A percentile compares a stretch with the other conserved stretches of the same genome.
These are phyloP conservation scores for Hypoxylon sp. DNA, from an alignment of 2,329 filamentous ascomycete genomes.

Conservation along the genomic window DNA sequence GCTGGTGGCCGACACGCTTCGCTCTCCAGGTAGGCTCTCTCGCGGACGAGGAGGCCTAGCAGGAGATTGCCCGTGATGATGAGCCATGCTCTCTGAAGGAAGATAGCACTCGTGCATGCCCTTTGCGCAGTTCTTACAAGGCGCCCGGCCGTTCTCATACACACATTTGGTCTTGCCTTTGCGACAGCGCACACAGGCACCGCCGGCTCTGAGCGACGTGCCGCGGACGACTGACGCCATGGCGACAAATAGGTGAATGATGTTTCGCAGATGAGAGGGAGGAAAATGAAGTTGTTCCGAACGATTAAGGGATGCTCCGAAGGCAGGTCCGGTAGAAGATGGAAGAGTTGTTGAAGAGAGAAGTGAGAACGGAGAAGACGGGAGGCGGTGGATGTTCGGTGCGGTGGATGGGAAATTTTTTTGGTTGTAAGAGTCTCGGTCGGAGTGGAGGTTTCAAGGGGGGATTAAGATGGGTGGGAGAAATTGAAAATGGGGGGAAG, in stretches of 20 bases:
- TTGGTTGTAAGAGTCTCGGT: conserved; percentile 49
- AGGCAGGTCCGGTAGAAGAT: conserved; percentile 46
- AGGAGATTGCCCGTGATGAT: conserved; percentile 71
- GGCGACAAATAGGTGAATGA: conserved; percentile 18
- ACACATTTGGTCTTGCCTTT: conserved; percentile 75
- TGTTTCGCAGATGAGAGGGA: conserved; percentile 18
- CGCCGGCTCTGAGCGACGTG: conserved; percentile 71
- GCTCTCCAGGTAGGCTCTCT: conserved; percentile 68
- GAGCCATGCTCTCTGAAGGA: conserved; percentile 70
- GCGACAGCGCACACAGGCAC: conserved; percentile 72
- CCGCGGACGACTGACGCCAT: conserved; percentile 65
- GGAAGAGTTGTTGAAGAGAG: conserved; percentile 45
- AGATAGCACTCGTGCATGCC: conserved; percentile 74
- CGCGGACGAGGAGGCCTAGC: conserved; percentile 66
- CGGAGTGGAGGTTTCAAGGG: conserved; percentile 51
- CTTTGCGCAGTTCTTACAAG: conserved; percentile 74
- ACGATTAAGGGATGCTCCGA: conserved; percentile 43
- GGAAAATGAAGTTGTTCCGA: conserved; percentile 26
- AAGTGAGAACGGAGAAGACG: conserved; percentile 50
- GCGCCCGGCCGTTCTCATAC: conserved; percentile 72
- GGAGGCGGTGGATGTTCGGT: conserved; percentile 52
- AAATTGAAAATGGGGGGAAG: conserved; percentile 19
- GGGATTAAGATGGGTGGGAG: conserved; percentile 20
- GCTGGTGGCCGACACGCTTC: conserved; percentile 59
- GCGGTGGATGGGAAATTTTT: conserved; percentile 52